Base-by-base conservation (phyloP, 2,329 filamentous ascomycete genomes). In the Leptographium flavum region DNA sequence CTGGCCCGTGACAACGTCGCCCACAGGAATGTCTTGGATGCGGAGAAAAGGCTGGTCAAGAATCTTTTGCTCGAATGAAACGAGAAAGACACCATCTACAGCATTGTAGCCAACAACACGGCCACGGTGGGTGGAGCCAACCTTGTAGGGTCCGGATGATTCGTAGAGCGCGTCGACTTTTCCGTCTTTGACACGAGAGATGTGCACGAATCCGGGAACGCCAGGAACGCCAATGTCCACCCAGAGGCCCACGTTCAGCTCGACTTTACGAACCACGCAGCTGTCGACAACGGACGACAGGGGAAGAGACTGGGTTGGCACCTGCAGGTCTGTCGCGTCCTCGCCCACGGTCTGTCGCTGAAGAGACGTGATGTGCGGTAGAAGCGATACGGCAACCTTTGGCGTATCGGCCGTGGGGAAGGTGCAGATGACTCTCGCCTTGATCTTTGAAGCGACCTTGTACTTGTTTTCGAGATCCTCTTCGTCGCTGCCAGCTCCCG, bases 31-130 rank as follows among this genome's bases (percentile, higher is more conserved):
- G 63, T 98, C 92, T 56, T 96, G 87, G 23, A 95, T 73, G n/a
- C 88, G 79, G 21, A 98, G 73, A 65, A 87, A 98, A 8, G 84
- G 76, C 57, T 95, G 90, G 19, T 92, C 82, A 31, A 98, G 72
- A 11, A 95, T 68, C 30, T 73, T 82, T 53, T 83, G 75, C 62
- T 96, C 81, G 36, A 95, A 75, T 1, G 92, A 94, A 11, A 96
- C 59, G 30, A 92, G 74, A 62, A 85, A 95, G 7, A 93, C 63
- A 39, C 87, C 86, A 57, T 98, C 92, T 45, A 96, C 62, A 11
- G 83, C 70, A 59, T 87, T 96, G 64, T 92, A 96, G 9, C 87
- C 83, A 37, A 95, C 67, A 10, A 98, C 72, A 49, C 92, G 80
- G 35, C 83, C 87, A 43, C 79, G 76, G 62, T 98, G 92, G 15